These are phyloP conservation scores for Rhodofomes roseus DNA, from an alignment of 1,284 basidiomycete species.

Conservation along the genomic window DNA sequence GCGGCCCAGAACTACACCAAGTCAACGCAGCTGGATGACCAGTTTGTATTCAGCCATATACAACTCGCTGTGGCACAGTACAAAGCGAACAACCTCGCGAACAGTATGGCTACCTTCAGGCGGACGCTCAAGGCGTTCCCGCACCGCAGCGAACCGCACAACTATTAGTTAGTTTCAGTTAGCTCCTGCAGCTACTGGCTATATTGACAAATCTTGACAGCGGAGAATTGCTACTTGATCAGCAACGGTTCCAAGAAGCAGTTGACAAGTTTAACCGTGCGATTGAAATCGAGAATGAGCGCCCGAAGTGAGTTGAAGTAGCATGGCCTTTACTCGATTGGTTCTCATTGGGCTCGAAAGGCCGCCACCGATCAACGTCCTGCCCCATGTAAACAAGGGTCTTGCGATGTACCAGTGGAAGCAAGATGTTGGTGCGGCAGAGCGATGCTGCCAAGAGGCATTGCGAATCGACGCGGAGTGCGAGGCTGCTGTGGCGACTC, in stretches of 20 bases:
- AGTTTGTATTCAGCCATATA: constrained; percentile 94
- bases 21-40: constrained; percentile 79
- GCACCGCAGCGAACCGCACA: constrained; percentile 79
- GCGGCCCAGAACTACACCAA: constrained; percentile 91
- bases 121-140: constrained; percentile 81
- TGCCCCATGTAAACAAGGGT: constrained; percentile 97
- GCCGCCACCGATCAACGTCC: constrained; percentile 71
- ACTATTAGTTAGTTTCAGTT: constrained; percentile 75
- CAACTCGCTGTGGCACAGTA: constrained; percentile 98
- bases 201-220: constrained; percentile 39
- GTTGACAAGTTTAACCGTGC: constrained; percentile 95
- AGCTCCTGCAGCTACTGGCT: neutral
- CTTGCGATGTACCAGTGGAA: constrained; percentile 96
- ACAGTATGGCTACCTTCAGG: constrained; percentile 89
- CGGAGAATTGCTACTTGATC: constrained; percentile 93
- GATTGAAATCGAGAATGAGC: constrained; percentile 90
- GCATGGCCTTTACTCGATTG: neutral
- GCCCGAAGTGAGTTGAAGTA: constrained; percentile 50
- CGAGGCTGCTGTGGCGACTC: constrained; percentile 93
- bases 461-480: constrained; percentile 88
- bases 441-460: constrained; percentile 85
- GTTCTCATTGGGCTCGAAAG: constrained; percentile 25
- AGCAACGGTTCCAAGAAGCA: constrained; percentile 86
- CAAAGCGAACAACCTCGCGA: constrained; percentile 78
- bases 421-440: constrained; percentile 83